Evolutionary conservation across 1,284 basidiomycete species (phyloP).

Genomic region (Tilletia indica): DNA sequence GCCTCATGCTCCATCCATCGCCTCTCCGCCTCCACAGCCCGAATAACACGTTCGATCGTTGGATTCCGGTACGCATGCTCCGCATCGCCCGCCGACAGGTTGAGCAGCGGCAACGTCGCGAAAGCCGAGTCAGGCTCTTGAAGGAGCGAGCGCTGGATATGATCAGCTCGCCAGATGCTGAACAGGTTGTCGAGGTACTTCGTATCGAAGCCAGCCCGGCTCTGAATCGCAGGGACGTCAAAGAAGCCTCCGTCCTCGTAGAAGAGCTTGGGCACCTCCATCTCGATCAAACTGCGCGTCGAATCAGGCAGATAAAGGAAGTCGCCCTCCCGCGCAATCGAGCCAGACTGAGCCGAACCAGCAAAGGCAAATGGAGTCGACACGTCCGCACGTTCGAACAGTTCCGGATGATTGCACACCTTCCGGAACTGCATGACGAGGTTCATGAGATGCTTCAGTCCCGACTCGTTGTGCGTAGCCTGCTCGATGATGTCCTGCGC

Average conservation of each 20-base stretch:
- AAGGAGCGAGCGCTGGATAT: constrained; percentile 72
- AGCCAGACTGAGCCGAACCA: constrained; percentile 76
- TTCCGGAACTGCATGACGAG: constrained; percentile 99
- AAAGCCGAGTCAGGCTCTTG: constrained; percentile 64
- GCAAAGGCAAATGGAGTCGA: constrained; percentile 87
- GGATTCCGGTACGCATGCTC: constrained; percentile 64
- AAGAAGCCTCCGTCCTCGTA: constrained; percentile 77
- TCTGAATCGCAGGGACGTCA: constrained; percentile 66
- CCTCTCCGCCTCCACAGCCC: constrained; percentile 58
- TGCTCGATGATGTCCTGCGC: constrained; percentile 91
- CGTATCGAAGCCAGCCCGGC: constrained; percentile 64
- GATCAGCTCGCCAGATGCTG: constrained; percentile 86
- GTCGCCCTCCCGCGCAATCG: constrained; percentile 80
- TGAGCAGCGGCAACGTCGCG: constrained; percentile 73
- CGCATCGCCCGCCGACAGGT: constrained; percentile 66
- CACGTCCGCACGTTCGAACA: constrained; percentile 97
- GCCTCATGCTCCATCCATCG: constrained; percentile 33
- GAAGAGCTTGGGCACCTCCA: constrained; percentile 72
- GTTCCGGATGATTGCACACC: constrained; percentile 97
- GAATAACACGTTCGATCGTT: constrained; percentile 61
- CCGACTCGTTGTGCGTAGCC: constrained; percentile 85
- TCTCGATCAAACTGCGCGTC: constrained; percentile 79
- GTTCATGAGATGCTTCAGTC: constrained; percentile 93
- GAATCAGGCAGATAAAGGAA: constrained; percentile 76
- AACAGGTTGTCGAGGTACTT: constrained; percentile 71